phyloP scores from a whole-genome alignment of 148 eudicot species.

The Vaccinium vitisidaea region DNA sequence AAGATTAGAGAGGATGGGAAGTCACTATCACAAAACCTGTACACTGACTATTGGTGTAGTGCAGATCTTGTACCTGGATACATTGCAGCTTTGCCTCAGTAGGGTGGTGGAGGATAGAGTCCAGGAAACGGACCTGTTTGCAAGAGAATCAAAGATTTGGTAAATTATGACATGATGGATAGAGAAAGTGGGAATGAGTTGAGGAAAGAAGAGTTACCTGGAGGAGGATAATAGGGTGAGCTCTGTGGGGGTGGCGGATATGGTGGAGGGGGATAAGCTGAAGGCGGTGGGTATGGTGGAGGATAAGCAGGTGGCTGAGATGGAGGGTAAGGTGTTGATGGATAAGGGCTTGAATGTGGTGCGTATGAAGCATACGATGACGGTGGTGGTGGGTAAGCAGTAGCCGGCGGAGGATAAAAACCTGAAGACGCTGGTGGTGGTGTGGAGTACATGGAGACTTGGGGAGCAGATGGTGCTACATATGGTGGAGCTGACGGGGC shows the following conservation, averaged over 20 bases:
- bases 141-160: conserved; percentile 5
- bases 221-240: conserved; percentile 38
- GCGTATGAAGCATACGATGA: conserved; percentile 43
- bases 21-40: background rate
- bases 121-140: conserved; percentile 25
- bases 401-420: conserved; percentile 24
- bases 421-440: conserved; percentile 36
- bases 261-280: conserved; percentile 37
- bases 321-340: conserved; percentile 44
- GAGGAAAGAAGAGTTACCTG: conserved; percentile 26
- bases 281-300: conserved; percentile 40
- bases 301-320: conserved; percentile 41
- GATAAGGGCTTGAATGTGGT: conserved; percentile 39
- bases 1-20: conserved; percentile 6
- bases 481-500: conserved; percentile 66
- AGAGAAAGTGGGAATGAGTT: background rate
- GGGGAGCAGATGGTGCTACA: conserved; percentile 56
- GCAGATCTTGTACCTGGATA: background rate
- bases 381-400: conserved; percentile 34
- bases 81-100: conserved; percentile 27
- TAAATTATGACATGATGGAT: background rate
- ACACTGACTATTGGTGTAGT: background rate
- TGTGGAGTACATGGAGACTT: conserved; percentile 39
- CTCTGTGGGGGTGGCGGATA: conserved; percentile 43
- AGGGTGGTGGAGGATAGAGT: conserved; percentile 49